Percentiles rank a stretch among this genome's conserved stretches.
phyloP scores from a whole-genome alignment of 2,329 filamentous ascomycete species.

The Penicillium sumatraense region DNA sequence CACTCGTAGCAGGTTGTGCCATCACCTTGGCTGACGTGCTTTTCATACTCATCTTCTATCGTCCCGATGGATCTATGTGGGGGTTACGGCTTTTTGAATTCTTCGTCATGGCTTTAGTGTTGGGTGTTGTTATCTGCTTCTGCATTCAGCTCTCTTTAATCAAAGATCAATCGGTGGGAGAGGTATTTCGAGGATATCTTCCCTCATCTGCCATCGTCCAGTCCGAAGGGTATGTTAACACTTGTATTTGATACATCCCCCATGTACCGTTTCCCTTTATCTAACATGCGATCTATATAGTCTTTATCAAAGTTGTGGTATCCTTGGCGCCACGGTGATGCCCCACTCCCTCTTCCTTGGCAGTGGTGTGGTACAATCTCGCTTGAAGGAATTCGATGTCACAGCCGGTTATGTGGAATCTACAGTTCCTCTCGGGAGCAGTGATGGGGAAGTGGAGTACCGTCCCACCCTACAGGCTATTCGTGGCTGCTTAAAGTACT shows the following conservation, averaged over 20 bases:
- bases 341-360: conserved; percentile 64
- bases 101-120: conserved; percentile 58
- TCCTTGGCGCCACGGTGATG: conserved; percentile 61
- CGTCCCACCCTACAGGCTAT: conserved; percentile 75
- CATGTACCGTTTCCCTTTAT: background rate
- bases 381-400: conserved; percentile 54
- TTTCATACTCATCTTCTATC: conserved; percentile 61
- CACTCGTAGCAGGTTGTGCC: conserved; percentile 61
- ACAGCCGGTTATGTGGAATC: conserved; percentile 42
- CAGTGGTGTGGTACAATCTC: conserved; percentile 60
- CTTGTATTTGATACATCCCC: background rate
- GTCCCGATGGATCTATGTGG: conserved; percentile 56
- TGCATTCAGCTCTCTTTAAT: conserved; percentile 61
- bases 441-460: conserved; percentile 64
- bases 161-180: conserved; percentile 52
- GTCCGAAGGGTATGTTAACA: conserved; percentile 52
- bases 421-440: conserved; percentile 33
- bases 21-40: conserved; percentile 62
- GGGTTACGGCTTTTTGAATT: conserved; percentile 58
- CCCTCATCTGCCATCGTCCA: conserved; percentile 58
- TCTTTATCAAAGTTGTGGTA: conserved; percentile 59
- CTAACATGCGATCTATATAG: conserved; percentile 31
- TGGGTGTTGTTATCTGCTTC: conserved; percentile 62
- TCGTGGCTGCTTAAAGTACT: conserved; percentile 72
- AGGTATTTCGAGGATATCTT: conserved; percentile 60